Conservation (phyloP, 306 rosid genomes). For the Leucaena leucocephala region DNA sequence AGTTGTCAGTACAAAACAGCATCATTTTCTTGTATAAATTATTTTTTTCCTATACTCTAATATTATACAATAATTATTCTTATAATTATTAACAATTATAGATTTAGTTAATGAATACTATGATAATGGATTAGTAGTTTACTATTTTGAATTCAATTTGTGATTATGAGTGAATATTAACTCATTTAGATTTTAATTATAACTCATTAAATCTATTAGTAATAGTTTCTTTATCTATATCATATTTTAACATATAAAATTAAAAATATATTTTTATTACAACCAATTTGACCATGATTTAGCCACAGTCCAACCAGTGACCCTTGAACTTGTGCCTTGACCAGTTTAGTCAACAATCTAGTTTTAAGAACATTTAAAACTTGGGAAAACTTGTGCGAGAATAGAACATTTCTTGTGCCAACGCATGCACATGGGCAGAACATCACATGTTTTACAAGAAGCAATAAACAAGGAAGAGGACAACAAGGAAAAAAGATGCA, state of each 20-base stretch:
- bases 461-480: not conserved
- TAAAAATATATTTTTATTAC: too few species aligned
- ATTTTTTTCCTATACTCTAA: not conserved
- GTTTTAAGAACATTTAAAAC: too few species aligned
- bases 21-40: not conserved
- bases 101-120: too few species aligned
- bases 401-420: constrained; percentile 8
- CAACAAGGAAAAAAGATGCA: not conserved
- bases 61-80: too few species aligned
- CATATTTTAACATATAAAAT: too few species aligned
- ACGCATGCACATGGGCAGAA: constrained; percentile 7
- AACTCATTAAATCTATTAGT: not conserved
- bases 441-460: constrained; percentile 15
- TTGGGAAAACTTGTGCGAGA: constrained; percentile 20
- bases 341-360: not conserved
- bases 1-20: not conserved
- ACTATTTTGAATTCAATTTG: not conserved
- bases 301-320: not conserved
- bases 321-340: not conserved
- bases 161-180: not conserved
- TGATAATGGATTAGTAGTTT: not conserved
- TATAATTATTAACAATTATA: not conserved
- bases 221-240: not conserved
- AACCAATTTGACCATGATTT: too few species aligned
- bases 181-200: not conserved